phyloP scores from a whole-genome alignment of 495 filamentous ascomycete species.

The Tuber microsphaerosporum region DNA sequence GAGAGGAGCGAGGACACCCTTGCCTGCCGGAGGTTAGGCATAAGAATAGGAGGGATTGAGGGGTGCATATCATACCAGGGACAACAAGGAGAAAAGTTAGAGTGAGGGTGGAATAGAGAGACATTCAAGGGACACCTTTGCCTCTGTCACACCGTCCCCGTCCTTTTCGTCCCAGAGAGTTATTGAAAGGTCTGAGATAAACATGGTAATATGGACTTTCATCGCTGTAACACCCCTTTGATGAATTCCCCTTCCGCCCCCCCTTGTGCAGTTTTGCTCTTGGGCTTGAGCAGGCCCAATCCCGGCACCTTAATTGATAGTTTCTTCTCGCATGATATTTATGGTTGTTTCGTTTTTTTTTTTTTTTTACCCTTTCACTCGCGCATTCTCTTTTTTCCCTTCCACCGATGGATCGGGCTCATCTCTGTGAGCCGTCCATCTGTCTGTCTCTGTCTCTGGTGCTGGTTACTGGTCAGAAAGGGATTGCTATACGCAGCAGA shows the following conservation, averaged over 20 bases:
- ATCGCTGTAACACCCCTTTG: neutral
- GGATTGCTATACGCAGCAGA: neutral
- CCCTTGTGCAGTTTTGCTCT: neutral
- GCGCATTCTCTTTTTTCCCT: neutral
- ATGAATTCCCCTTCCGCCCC: neutral
- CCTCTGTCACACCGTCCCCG: neutral
- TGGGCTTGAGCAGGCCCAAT: neutral
- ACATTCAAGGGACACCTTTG: neutral
- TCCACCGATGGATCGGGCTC: neutral
- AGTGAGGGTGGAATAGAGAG: conserved; percentile 1
- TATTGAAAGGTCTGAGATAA: neutral
- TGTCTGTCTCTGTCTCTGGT: conserved; percentile 1
- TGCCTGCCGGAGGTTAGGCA: neutral
- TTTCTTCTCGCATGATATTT: conserved; percentile 1
- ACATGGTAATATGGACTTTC: conserved; percentile 2
- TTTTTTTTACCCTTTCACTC: neutral
- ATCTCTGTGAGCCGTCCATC: neutral
- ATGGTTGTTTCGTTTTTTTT: neutral
- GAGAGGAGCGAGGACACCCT: neutral
- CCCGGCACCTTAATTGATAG: neutral
- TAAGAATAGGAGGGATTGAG: neutral
- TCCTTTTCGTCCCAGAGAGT: neutral
- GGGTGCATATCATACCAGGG: neutral
- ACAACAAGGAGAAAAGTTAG: neutral
- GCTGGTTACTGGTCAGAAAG: neutral